phyloP scores from a whole-genome alignment of 2,329 filamentous ascomycete genomes.

The Colletotrichum kahawae region DNA sequence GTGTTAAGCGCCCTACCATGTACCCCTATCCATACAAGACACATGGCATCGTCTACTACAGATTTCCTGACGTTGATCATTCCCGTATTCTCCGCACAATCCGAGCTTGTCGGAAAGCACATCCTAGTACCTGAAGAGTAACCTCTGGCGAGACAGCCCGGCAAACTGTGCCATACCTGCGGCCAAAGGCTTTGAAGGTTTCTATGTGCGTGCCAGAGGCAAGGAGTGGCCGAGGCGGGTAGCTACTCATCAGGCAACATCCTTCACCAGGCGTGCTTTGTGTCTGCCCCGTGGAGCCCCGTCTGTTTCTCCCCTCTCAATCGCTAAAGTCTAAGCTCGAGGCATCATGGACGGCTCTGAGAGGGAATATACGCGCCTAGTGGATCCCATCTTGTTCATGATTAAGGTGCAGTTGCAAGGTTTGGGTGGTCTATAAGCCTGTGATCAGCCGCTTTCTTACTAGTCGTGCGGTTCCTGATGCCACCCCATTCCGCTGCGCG shows the following conservation, averaged over 20 bases:
- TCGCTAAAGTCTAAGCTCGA: neutral
- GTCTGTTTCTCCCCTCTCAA: neutral
- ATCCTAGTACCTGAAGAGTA: neutral
- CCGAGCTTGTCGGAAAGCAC: neutral
- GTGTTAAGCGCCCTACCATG: neutral
- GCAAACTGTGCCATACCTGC: neutral
- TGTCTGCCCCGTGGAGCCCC: neutral
- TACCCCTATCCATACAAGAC: neutral
- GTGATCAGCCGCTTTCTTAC: neutral
- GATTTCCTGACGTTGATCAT: neutral
- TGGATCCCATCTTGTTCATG: neutral
- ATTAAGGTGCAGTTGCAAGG: neutral
- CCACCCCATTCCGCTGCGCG: neutral
- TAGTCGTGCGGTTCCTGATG: accelerated
- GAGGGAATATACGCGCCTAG: neutral
- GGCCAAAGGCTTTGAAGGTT: neutral
- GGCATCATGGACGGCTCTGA: neutral
- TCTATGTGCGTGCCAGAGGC: neutral
- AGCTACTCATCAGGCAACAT: neutral
- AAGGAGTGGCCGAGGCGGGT: neutral
- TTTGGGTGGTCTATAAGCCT: neutral
- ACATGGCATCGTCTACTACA: neutral
- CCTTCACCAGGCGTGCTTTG: neutral
- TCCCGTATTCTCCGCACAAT: neutral
- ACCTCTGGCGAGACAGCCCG: neutral